phyloP scores from a whole-genome alignment of 1,139 yeast genomes.

The Lodderomyces beijingensis region DNA sequence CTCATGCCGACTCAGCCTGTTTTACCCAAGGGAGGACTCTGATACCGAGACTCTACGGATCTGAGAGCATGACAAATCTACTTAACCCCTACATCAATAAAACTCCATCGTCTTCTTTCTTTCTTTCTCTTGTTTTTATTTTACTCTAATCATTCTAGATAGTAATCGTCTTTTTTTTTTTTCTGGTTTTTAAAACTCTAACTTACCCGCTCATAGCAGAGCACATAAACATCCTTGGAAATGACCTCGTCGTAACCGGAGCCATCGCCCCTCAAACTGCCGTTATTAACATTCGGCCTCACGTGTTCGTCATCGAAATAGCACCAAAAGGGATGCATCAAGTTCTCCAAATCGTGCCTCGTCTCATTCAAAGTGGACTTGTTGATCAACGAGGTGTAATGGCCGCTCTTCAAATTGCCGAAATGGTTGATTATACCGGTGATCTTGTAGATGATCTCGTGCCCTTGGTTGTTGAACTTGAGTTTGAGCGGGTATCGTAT shows the following conservation, averaged over 20 bases:
- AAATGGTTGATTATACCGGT: conserved; percentile 65
- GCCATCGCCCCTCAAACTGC: conserved; percentile 24
- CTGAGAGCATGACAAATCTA: too few species aligned
- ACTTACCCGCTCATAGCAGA: conserved; percentile 49
- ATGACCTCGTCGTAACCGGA: conserved; percentile 31
- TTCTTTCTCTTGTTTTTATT: too few species aligned
- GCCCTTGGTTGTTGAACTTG: conserved; percentile 43
- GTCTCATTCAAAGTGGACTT: conserved; percentile 36
- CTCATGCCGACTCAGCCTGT: too few species aligned
- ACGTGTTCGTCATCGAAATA: conserved; percentile 69
- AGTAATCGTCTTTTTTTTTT: too few species aligned
- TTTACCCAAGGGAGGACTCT: too few species aligned
- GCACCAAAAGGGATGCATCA: conserved; percentile 50
- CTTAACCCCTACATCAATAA: too few species aligned
- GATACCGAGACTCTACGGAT: too few species aligned
- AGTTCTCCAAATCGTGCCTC: conserved; percentile 17
- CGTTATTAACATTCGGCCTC: conserved; percentile 44
- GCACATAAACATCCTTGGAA: conserved; percentile 66
- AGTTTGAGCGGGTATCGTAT: conserved; percentile 51
- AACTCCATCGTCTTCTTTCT: too few species aligned
- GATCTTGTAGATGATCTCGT: conserved; percentile 46
- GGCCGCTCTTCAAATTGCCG: conserved; percentile 71
- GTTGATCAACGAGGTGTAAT: conserved; percentile 64
- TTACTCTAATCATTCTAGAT: too few species aligned
- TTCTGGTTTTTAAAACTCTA: too few species aligned